Evolutionary conservation across 1,284 basidiomycete genomes (phyloP), one percentile per base, ranked within the genome.

Genomic region (Neotropicomus parvogracilis): DNA sequence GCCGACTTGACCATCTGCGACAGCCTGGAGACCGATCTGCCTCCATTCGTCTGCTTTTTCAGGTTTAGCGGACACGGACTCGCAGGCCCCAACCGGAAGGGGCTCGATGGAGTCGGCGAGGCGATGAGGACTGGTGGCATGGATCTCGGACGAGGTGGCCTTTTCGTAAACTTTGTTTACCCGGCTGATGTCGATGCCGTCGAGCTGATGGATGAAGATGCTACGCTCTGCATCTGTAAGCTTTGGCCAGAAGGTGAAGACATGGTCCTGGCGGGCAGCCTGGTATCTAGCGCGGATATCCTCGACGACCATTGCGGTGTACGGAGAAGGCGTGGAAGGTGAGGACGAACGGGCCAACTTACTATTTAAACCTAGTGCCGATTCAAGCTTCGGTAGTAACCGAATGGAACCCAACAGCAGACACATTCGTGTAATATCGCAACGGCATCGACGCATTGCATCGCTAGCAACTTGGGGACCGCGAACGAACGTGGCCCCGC

Each of bases 151-250:
- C 39, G 77, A 68, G 58, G 92, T 75, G 27, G 95, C 90, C 56
- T 83, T 88, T 46, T 77, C 63, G 79, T 85, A 95, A 58, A 97
- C 83, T 55, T 81, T 79, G 75, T 98, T 98, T 54, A 99, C 91
- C 58, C 94, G 89, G 53, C 85, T 78, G 54, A 97, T 86, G 67
- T 99, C 87, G 64, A 99, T 85, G 11, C 75, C 70, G 35, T 81
- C 75, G 59, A 98, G 86, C 71, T 98, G 95, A 34, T 70, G 62
- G 46, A 80, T 69, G 40, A 99, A 78, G 12, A 77, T 60, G 8
- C 69, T 65, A 60, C 85, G 89, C 62, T 95, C 84, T 7, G 73
- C 49, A 7, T 80, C 70, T 38, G 81, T 72, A 52, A 98, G 84
- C 44, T 76, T 71, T 53, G 84, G 75, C 85, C 85, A 97, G 76